Evolutionary conservation across 2,329 filamentous ascomycete genomes (phyloP).

Genomic region (Basipetospora sp.): DNA sequence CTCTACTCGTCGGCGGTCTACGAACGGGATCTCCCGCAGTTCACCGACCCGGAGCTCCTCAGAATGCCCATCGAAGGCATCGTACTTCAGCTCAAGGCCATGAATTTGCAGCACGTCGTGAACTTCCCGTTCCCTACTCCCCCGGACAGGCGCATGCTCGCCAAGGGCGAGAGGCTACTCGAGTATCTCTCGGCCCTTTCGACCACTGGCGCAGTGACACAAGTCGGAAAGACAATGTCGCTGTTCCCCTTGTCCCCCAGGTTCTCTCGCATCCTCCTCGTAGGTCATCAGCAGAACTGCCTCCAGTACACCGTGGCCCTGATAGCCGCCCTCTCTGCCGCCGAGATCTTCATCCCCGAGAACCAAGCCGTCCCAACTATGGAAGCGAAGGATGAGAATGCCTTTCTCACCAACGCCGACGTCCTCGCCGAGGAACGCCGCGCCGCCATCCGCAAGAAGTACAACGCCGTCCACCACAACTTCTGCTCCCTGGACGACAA

Average conservation of each 20-base stretch:
- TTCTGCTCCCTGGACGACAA: constrained; percentile 70
- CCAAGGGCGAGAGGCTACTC: constrained; percentile 73
- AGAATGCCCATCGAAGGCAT: constrained; percentile 86
- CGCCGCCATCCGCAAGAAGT: constrained; percentile 45
- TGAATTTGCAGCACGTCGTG: constrained; percentile 78
- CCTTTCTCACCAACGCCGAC: constrained; percentile 41
- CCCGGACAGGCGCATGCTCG: constrained; percentile 60
- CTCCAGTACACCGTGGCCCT: constrained; percentile 75
- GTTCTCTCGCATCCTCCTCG: constrained; percentile 79
- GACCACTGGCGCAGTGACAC: constrained; percentile 52
- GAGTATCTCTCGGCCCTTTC: constrained; percentile 73
- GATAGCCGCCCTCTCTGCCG: constrained; percentile 75
- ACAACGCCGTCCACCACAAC: constrained; percentile 58
- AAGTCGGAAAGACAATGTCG: constrained; percentile 66
- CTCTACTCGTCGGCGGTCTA: constrained; percentile 91
- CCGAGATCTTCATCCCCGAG: constrained; percentile 75
- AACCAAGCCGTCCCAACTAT: constrained; percentile 52
- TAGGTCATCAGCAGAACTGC: constrained; percentile 70
- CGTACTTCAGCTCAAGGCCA: constrained; percentile 84
- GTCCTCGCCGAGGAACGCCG: constrained; percentile 56
- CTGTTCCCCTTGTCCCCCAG: constrained; percentile 81
- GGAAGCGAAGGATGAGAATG: constrained; percentile 26
- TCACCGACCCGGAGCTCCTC: constrained; percentile 75
- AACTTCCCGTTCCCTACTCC: constrained; percentile 95
- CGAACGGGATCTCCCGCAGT: constrained; percentile 74